Conservation (phyloP, 129 eudicot genomes). For the Centella asiatica region DNA sequence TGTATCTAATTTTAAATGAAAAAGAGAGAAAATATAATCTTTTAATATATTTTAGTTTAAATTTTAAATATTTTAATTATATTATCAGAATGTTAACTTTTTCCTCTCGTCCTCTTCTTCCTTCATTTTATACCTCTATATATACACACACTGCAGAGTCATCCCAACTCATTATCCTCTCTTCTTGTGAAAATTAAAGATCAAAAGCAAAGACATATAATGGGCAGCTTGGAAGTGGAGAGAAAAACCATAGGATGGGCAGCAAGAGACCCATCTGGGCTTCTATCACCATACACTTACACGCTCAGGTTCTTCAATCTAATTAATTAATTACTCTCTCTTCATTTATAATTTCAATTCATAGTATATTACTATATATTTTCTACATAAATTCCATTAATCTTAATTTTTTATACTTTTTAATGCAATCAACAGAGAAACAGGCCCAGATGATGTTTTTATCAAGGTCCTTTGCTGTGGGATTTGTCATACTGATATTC, state of each 20-base stretch:
- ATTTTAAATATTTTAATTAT: too few species aligned
- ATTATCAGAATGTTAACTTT: background rate
- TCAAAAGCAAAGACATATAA: too few species aligned
- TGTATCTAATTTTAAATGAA: too few species aligned
- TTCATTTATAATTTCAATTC: too few species aligned
- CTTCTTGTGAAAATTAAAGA: too few species aligned
- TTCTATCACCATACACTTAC: slow-evolving; percentile 72
- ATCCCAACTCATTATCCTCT: background rate
- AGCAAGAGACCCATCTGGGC: slow-evolving; percentile 80
- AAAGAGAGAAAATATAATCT: too few species aligned
- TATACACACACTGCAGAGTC: background rate
- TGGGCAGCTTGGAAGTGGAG: slow-evolving; percentile 77
- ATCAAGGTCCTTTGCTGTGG: slow-evolving; percentile 80
- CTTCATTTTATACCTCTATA: too few species aligned
- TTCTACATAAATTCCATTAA: background rate
- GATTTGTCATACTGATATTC: slow-evolving; percentile 85
- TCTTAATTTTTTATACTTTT: too few species aligned
- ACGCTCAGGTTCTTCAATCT: slow-evolving; percentile 53
- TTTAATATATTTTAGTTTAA: too few species aligned
- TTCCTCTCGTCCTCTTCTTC: background rate
- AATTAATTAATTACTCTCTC: background rate
- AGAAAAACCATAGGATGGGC: slow-evolving; percentile 80
- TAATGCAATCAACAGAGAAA: slow-evolving; percentile 44
- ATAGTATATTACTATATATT: background rate
- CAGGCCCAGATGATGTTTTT: slow-evolving; percentile 76